Base-by-base conservation (phyloP, 176 grass and related monocot genomes). In the Oryza punctata region DNA sequence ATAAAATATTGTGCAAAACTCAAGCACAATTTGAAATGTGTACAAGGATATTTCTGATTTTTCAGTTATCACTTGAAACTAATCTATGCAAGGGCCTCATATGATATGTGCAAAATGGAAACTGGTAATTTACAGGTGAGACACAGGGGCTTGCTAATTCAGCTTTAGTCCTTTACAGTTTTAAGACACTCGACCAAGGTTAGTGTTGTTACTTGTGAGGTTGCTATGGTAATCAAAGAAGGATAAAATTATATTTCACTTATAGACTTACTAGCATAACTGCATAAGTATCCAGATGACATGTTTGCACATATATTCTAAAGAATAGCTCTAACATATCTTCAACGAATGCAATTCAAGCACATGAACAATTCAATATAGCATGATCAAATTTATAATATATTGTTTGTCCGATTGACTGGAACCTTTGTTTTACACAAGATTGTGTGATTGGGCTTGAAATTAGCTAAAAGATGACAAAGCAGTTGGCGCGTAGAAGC, bases 401-500 rank as follows among this genome's bases (percentile, higher is more conserved):
- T 26, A 45, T 7, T 12, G 12, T 70, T 38, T 41, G 67, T 40
- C 19, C 35, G 30, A 21, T 68, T 38, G 33, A 70, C 23, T 70
- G 35, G 21, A 41, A 19, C 19, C 21, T 1, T 38, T 43, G 6
- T 5, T 37, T 70, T 25, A 70, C 68, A 13, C 37, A 41, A 12
- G 19, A 7, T 14, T 43, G 35, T 38, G 29, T 25, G 41, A 24
- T 23, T 70, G 21, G 11, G 68, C 33, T 73, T 74, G 28, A 12
- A n/a, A 61, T 52, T 27, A 83, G 23, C 40, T 66, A 76, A 30
- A 89, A 70, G 12, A 80, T 63, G 16, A 81, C 29, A 72, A 44
- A 73, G 27, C 4, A 47, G 82, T 46, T 78, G 14, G 35, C 25
- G 27, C 37, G 12, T 60, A 45, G 67, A 21, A 82, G 78, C 12